Evolutionary conservation across 2,329 filamentous ascomycete species (phyloP).

Genomic region (Cladosporium sp.): DNA sequence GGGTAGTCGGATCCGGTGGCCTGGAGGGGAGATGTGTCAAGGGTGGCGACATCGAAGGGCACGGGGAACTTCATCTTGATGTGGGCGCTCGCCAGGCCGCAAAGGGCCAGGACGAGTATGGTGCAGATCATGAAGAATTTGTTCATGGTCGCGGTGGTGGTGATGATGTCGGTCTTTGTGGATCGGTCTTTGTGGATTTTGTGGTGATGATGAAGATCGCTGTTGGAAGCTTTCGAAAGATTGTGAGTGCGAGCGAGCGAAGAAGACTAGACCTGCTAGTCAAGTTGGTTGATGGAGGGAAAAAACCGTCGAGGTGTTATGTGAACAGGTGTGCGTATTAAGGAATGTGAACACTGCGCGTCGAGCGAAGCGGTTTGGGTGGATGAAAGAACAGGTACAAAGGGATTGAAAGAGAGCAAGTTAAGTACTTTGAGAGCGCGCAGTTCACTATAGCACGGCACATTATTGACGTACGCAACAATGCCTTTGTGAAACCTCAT

Average conservation of each 20-base stretch:
- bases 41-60: conserved; percentile 58
- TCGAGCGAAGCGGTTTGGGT: conserved; percentile 1
- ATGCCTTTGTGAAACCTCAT: conserved; percentile 11
- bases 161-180: conserved; percentile 10
- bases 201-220: background rate
- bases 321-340: background rate
- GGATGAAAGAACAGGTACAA: background rate
- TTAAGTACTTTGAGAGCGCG: background rate
- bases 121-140: conserved; percentile 19
- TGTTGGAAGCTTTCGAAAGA: background rate
- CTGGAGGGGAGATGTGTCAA: conserved; percentile 66
- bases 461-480: conserved; percentile 5
- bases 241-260: background rate
- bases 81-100: conserved; percentile 63
- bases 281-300: background rate
- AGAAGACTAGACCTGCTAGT: conserved; percentile 17
- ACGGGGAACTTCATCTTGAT: conserved; percentile 70
- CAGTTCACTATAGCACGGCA: background rate
- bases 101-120: conserved; percentile 46
- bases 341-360: conserved; percentile 9
- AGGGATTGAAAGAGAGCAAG: background rate
- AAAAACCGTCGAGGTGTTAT: background rate
- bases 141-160: conserved; percentile 16
- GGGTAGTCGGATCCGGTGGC: conserved; percentile 63
- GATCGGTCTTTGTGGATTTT: conserved; percentile 8